Evolutionary conservation across 176 grass and related monocot genomes (phyloP).

Genomic region (Stipa capillata): DNA sequence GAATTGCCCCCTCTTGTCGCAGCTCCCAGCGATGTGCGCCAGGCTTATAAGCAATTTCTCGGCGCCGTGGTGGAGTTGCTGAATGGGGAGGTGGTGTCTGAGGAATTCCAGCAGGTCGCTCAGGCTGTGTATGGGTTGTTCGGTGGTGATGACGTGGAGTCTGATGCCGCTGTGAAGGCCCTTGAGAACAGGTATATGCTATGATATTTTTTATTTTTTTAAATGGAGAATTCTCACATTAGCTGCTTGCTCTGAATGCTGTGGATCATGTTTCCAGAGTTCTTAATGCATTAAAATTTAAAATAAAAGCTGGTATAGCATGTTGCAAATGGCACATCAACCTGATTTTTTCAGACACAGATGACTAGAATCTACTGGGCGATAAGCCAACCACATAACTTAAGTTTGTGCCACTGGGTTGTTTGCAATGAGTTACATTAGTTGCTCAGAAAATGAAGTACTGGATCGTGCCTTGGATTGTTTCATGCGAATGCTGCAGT

Average conservation of each 20-base stretch:
- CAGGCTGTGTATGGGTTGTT: constrained; percentile 58
- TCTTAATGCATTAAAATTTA: background rate
- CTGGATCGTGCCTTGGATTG: background rate
- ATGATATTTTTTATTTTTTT: background rate
- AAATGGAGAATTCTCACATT: background rate
- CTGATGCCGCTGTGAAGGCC: constrained; percentile 8
- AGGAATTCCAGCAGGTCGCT: constrained; percentile 73
- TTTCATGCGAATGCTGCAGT: background rate
- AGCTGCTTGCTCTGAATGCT: background rate
- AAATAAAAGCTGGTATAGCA: background rate
- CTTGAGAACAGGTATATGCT: constrained; percentile 37
- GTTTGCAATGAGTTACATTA: background rate
- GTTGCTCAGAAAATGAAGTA: background rate
- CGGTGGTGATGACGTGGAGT: constrained; percentile 17
- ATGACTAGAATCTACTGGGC: background rate
- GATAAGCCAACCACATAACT: background rate
- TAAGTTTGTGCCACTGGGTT: background rate
- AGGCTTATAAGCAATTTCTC: constrained; percentile 80
- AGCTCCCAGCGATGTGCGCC: constrained; percentile 71
- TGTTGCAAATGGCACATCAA: background rate
- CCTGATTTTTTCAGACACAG: background rate
- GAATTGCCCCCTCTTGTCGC: constrained; percentile 11
- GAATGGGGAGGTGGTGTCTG: constrained; percentile 70
- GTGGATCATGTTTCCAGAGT: background rate
- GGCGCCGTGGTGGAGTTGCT: constrained; percentile 64